phyloP scores from a whole-genome alignment of 768 basidiomycete genomes.

The Pulveroboletus sp. region DNA sequence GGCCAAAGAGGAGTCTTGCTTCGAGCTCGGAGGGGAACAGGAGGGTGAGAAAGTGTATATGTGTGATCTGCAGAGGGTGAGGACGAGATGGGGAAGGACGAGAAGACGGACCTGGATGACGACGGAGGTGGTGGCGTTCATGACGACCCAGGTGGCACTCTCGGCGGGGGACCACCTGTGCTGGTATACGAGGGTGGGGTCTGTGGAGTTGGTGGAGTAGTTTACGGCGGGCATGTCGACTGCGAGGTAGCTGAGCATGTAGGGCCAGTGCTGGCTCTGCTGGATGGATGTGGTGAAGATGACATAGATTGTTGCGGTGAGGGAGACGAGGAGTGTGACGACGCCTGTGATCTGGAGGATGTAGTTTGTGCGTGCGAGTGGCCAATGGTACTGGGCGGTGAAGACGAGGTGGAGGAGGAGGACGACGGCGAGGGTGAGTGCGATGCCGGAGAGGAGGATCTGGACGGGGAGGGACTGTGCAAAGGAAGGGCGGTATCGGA shows the following conservation, averaged over 20 bases:
- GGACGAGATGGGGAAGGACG: neutral
- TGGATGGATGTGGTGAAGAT: conserved; percentile 57
- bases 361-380: conserved; percentile 91
- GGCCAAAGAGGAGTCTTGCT: conserved; percentile 76
- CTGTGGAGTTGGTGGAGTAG: conserved; percentile 10
- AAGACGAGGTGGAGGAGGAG: conserved; percentile 92
- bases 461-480: conserved; percentile 89
- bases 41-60: conserved; percentile 95
- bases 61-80: conserved; percentile 66
- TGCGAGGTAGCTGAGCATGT: conserved; percentile 91
- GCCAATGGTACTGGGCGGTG: conserved; percentile 95
- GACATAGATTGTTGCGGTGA: conserved; percentile 75
- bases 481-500: conserved; percentile 74
- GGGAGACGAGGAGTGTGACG: conserved; percentile 70
- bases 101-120: conserved; percentile 71
- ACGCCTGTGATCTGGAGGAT: conserved; percentile 85
- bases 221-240: conserved; percentile 52
- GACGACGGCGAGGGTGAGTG: conserved; percentile 79
- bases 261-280: conserved; percentile 84
- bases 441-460: conserved; percentile 80
- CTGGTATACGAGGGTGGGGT: conserved; percentile 25
- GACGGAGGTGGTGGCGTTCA: conserved; percentile 83
- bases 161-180: conserved; percentile 60
- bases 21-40: conserved; percentile 92
- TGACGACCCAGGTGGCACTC: conserved; percentile 76